Conservation (phyloP, 345 rosid species). For the Pistacia atlantica region DNA sequence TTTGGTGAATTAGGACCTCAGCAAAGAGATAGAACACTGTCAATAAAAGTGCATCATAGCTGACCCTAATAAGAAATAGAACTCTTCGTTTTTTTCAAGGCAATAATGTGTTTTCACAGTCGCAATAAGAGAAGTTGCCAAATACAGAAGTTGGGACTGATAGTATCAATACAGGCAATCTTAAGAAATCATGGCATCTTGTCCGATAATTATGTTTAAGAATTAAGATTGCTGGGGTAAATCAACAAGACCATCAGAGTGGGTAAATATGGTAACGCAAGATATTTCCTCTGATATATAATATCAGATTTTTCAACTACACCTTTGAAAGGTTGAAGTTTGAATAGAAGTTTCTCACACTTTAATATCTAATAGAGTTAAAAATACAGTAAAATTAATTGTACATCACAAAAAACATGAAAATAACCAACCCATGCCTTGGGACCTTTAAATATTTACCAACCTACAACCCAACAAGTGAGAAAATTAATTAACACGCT, state of each 20-base stretch:
- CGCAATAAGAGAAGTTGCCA: neutral
- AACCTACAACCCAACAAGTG: constrained; percentile 15
- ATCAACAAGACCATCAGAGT: too few species aligned
- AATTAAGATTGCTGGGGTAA: too few species aligned
- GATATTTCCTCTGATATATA: neutral
- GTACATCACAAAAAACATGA: constrained; percentile 9
- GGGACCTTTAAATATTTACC: constrained; percentile 28
- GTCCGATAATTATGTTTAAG: too few species aligned
- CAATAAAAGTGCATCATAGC: neutral
- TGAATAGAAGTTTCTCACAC: constrained; percentile 6
- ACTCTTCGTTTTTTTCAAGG: neutral
- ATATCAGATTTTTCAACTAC: neutral
- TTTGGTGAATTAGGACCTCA: neutral
- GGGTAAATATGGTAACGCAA: too few species aligned
- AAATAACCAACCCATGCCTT: constrained; percentile 8
- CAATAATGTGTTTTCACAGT: neutral
- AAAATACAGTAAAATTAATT: neutral
- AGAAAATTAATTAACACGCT: constrained; percentile 18
- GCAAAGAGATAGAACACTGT: neutral
- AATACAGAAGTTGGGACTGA: neutral
- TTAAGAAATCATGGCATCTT: neutral
- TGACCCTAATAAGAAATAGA: constrained; percentile 9
- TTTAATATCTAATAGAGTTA: neutral
- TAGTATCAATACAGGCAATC: too few species aligned
- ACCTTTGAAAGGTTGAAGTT: neutral